Base-by-base conservation (phyloP, 768 basidiomycete genomes). In the Russula brevipes region DNA sequence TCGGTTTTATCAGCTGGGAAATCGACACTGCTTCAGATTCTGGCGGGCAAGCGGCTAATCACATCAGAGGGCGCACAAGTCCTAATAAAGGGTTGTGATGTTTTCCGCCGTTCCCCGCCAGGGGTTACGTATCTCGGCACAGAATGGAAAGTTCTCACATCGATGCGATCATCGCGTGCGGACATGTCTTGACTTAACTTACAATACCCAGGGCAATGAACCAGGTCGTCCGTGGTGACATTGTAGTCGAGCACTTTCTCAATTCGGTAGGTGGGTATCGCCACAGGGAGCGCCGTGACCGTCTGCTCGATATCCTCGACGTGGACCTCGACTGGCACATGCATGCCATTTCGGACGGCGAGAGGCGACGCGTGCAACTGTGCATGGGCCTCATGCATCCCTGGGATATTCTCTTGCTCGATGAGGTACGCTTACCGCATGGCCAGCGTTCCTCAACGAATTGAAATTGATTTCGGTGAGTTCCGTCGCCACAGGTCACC, bases 251-350 rank as follows among this genome's bases (percentile, higher is more conserved):
- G n/a, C 80, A 85, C 53, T 99, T 99, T 74, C 79, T 99, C n/a
- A 92, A 99, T 73, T 95, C 93, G 17, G 92, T 99, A 5, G 97
- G 97, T 14, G 97, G 97, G 0, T 98, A 97, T 73, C 81, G 94
- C 57, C 83, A 98, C 76, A 96, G 96, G 73, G 88, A 86, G 68
- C 82, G 94, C 36, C 80, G 96, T 46, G 92, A 99, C 73, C 75
- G 71, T 7, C 81, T 99, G 4, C 85, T 99, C 58, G 88, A 94
- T 74, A 89, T 99, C 63, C 78, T 98, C 47, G 95, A 98, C 72
- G 84, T 99, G 61, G 97, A 99, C 76, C 77, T 98, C 19, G 90
- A 94, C 71, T 99, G 92, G 94, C 91, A 85, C 66, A 95, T 96
- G 92, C 92, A 96, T 71, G 76, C 86, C 62, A 95, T 99, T 63